phyloP scores from a whole-genome alignment of 2,329 filamentous ascomycete genomes.

The Alternaria sp. region DNA sequence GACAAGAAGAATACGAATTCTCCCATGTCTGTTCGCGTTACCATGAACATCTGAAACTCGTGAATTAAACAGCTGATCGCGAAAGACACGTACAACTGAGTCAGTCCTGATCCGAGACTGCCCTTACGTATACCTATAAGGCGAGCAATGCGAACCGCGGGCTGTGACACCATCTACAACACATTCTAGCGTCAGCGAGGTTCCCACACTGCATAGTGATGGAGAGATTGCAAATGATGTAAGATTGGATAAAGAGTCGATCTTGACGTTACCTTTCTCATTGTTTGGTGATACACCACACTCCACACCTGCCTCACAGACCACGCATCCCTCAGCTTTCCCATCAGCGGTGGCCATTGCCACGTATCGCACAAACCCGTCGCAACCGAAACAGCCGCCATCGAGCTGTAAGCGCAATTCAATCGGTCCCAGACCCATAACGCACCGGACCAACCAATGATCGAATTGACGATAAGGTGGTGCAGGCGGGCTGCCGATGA shows the following conservation, averaged over 20 bases:
- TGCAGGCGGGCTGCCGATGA: not conserved
- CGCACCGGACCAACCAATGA: not conserved
- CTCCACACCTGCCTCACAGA: constrained; percentile 17
- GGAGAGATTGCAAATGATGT: not conserved
- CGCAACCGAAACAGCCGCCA: not conserved
- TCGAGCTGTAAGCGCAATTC: not conserved
- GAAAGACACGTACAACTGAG: constrained; percentile 9
- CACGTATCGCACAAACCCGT: constrained; percentile 5
- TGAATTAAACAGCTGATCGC: constrained; percentile 14
- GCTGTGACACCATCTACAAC: constrained; percentile 15
- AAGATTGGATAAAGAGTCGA: not conserved
- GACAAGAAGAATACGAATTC: constrained; percentile 13
- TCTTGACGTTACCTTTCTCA: constrained; percentile 9
- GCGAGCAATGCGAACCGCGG: constrained; percentile 5
- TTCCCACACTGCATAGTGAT: not conserved
- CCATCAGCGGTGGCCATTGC: constrained; percentile 14
- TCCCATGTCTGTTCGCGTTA: constrained; percentile 18
- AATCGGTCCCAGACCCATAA: not conserved
- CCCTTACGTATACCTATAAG: constrained; percentile 1
- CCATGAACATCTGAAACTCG: constrained; percentile 14
- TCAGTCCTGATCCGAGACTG: constrained; percentile 4
- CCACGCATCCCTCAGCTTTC: not conserved
- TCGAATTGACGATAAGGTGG: not conserved
- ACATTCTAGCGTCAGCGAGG: not conserved
- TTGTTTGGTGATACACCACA: constrained; percentile 15